phyloP scores from a whole-genome alignment of 495 filamentous ascomycete genomes.

The Aspergillus leporis region DNA sequence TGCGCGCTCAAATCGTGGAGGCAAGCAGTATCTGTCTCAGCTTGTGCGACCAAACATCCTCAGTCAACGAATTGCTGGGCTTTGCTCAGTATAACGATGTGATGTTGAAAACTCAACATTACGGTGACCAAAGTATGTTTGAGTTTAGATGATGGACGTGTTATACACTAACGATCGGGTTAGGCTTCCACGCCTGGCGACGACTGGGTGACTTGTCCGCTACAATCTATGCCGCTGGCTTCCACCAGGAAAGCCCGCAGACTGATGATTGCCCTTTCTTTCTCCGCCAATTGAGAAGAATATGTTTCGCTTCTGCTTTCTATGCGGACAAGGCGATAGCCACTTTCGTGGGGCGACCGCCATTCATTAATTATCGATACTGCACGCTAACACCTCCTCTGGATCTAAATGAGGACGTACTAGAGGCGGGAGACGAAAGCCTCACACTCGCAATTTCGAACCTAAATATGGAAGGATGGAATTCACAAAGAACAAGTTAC shows the following conservation, averaged over 20 bases:
- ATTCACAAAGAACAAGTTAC: conserved; percentile 37
- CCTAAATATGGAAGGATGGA: conserved; percentile 59
- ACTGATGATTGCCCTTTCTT: conserved; percentile 51
- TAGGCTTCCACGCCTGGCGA: conserved; percentile 55
- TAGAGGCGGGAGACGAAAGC: conserved; percentile 48
- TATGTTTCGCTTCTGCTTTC: conserved; percentile 55
- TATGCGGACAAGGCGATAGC: conserved; percentile 52
- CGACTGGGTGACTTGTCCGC: conserved; percentile 51
- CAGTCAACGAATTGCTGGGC: conserved; percentile 50
- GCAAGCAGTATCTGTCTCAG: conserved; percentile 45
- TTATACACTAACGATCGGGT: conserved; percentile 4
- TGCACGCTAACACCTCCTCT: conserved; percentile 56
- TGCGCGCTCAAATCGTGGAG: conserved; percentile 40
- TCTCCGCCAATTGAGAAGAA: conserved; percentile 50
- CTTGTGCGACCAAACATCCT: conserved; percentile 47
- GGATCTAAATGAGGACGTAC: conserved; percentile 54
- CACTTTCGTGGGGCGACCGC: conserved; percentile 59
- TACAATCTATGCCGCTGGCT: conserved; percentile 56
- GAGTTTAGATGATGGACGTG: background rate
- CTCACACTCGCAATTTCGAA: conserved; percentile 40
- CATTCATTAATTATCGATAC: conserved; percentile 55
- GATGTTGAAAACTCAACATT: conserved; percentile 44
- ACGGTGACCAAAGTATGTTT: conserved; percentile 54
- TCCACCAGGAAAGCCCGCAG: conserved; percentile 53
- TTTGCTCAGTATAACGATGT: conserved; percentile 46